A percentile compares a stretch with the other conserved stretches of the same genome.
Evolutionary conservation across 441 rosid genomes (phyloP).

Genomic region (Pelargonium citronellum): DNA sequence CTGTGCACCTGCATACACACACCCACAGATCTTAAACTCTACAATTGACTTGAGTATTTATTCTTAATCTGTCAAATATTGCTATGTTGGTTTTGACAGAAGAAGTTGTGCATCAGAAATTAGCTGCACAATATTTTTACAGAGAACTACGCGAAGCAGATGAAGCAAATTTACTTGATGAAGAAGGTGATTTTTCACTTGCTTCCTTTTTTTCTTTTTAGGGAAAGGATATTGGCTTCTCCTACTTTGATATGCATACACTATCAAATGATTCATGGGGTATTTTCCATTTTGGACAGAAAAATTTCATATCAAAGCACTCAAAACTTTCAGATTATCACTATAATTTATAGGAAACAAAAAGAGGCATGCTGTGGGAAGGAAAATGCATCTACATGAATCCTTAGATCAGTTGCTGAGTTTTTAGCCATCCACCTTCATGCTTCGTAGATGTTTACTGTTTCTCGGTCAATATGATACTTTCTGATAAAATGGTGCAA

Average conservation of each 20-base stretch:
- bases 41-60: constrained; percentile 1
- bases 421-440: neutral
- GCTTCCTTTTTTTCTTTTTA: neutral
- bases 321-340: neutral
- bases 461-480: neutral
- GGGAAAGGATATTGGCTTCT: neutral
- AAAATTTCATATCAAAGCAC: no score
- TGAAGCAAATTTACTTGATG: constrained; percentile 62
- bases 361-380: neutral
- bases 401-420: neutral
- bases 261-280: constrained; percentile 2
- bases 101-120: constrained; percentile 36
- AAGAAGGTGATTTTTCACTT: constrained; percentile 44
- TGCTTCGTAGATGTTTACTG: neutral
- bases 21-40: neutral
- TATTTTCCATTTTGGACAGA: no score
- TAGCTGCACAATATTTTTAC: constrained; percentile 33
- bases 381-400: neutral
- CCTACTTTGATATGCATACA: neutral
- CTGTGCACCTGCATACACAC: neutral
- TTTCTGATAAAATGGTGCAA: neutral
- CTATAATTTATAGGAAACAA: neutral
- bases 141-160: constrained; percentile 51
- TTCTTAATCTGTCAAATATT: neutral
- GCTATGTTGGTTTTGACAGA: constrained; percentile 23